Percentiles rank a stretch among this genome's conserved stretches.
Evolutionary conservation across 1,284 basidiomycete species (phyloP).

Genomic region (Cryptococcus maquisensis): DNA sequence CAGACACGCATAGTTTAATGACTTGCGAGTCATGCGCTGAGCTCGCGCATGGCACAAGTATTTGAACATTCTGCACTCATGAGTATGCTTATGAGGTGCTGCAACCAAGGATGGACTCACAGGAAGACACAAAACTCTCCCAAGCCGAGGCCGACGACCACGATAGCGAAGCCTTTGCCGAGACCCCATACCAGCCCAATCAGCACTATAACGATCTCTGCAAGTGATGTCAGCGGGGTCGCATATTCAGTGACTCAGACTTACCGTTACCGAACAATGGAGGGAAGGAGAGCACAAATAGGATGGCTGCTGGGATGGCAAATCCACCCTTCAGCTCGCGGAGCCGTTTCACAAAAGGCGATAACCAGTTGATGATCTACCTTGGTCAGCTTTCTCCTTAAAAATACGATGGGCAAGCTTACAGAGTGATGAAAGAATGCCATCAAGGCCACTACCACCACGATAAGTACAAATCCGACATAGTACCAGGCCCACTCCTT

Average conservation of each 20-base stretch:
- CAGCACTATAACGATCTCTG: conserved; percentile 38
- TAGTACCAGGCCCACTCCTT: conserved; percentile 30
- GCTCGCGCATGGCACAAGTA: conserved; percentile 40
- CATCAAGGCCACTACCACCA: conserved; percentile 23
- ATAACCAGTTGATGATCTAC: conserved; percentile 28
- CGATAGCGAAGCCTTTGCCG: conserved; percentile 42
- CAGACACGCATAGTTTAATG: conserved; percentile 45
- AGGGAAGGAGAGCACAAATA: conserved; percentile 49
- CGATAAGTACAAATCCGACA: conserved; percentile 13
- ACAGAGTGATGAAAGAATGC: conserved; percentile 32
- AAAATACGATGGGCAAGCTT: conserved; percentile 4
- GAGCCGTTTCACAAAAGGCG: conserved; percentile 22
- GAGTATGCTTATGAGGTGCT: background rate
- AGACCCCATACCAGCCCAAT: conserved; percentile 48
- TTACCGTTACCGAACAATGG: conserved; percentile 45
- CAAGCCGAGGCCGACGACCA: conserved; percentile 34
- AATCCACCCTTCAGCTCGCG: conserved; percentile 29
- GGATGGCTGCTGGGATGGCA: conserved; percentile 38
- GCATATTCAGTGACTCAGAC: conserved; percentile 1
- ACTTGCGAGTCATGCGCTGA: conserved; percentile 38
- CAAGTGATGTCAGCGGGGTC: background rate
- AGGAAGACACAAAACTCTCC: conserved; percentile 44
- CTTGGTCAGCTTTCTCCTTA: background rate
- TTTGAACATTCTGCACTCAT: conserved; percentile 35
- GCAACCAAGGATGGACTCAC: conserved; percentile 4